These are phyloP conservation scores for Aphanocladium album DNA, from an alignment of 2,329 filamentous ascomycete genomes.

Conservation along the genomic window DNA sequence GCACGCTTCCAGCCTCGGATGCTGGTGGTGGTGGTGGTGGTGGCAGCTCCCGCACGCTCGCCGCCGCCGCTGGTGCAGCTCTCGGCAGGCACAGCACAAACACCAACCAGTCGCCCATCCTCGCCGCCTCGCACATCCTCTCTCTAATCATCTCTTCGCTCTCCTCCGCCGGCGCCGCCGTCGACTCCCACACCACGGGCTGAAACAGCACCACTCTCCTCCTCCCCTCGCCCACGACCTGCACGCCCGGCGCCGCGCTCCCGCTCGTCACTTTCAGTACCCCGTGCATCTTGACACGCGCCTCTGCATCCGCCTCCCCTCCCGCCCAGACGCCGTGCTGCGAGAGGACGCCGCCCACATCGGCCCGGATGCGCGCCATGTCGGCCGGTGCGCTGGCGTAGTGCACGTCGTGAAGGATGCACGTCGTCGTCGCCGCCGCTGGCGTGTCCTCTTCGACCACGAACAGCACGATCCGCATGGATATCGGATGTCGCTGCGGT, in stretches of 20 bases:
- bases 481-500: not conserved
- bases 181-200: constrained; percentile 26
- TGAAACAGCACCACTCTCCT: constrained; percentile 14
- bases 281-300: not conserved
- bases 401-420: constrained; percentile 2
- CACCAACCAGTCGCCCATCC: constrained; percentile 10
- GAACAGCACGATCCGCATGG: constrained; percentile 2
- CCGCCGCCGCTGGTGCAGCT: not conserved
- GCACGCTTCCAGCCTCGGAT: too few relatives aligned
- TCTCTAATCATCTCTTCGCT: constrained; percentile 17
- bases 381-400: not conserved
- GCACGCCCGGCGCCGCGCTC: not conserved
- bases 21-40: too few relatives aligned
- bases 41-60: not conserved
- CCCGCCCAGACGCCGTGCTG: not conserved
- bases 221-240: not conserved
- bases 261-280: not conserved
- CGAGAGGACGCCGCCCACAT: not conserved
- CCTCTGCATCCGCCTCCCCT: not conserved
- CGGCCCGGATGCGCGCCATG: not conserved
- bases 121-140: not conserved
- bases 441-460: too few relatives aligned
- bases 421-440: not conserved
- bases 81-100: not conserved
- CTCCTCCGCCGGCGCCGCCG: constrained; percentile 22